Evolutionary conservation across 2,329 filamentous ascomycete genomes (phyloP), one percentile per base, ranked within the genome.

Genomic region (Diaporthe sp.): DNA sequence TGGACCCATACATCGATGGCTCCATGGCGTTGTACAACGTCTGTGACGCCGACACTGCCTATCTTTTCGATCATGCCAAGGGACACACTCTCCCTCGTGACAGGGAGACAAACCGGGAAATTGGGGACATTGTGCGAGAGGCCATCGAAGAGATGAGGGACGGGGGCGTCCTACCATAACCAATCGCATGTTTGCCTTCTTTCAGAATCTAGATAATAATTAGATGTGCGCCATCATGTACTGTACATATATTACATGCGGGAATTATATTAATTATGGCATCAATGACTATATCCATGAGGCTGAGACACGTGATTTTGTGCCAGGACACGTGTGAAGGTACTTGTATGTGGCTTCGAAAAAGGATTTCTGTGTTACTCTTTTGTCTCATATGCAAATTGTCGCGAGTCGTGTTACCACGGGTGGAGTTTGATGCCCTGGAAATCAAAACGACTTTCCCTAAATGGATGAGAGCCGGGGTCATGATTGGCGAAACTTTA

Each of bases 31-130:
- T 77, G 25, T 76, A 73, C 78, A 86, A 85, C 73, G 80, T 87
- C 44, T 87, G 86, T 70, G 83, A 87, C 71, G 80, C 81, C 9
- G 84, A 86, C 51, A 83, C 79, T 1, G 85, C 85, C 0, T 82
- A 83, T 61, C 78, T 87, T 7, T 87, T 86, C 47, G 86, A 87
- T 65, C 85, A 87, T 70, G 85, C 83, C 0, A 84, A 85, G 44
- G 86, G 86, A 0, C 86, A 87, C 77, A 82, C 82, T 3, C 79
- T 87, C 12, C 86, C 86, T 9, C 79, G 82, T 20, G 80, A 80
- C 60, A 79, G 80, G 57, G 79, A 81, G 34, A 84, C 82, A 1
- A 77, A 85, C 12, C 78, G 78, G 15, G 84, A 86, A 67, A 79
- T 85, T 20, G 79, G 80, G 10, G 78, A 80, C 28, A 65, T 63